Evolutionary conservation across 345 rosid species (phyloP).

Genomic region (Passiflora organensis): DNA sequence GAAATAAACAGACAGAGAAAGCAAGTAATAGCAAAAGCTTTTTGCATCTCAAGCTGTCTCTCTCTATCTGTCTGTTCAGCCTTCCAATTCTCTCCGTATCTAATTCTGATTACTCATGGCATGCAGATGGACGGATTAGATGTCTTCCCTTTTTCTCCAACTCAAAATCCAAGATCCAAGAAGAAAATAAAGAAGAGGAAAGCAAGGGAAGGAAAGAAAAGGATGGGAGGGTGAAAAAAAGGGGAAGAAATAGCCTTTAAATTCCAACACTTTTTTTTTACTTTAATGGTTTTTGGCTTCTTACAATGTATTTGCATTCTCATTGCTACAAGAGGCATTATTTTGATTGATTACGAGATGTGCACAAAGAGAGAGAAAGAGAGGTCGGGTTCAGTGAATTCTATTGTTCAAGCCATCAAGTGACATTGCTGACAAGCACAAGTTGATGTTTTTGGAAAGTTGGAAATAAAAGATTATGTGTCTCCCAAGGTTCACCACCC

Average conservation of each 20-base stretch:
- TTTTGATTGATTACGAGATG: neutral
- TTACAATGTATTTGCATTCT: too few species aligned
- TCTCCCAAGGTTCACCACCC: slow-evolving; percentile 17
- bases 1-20: neutral
- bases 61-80: neutral
- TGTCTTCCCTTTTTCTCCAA: neutral
- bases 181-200: too few species aligned
- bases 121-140: neutral
- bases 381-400: slow-evolving; percentile 14
- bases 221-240: neutral
- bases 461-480: slow-evolving; percentile 1
- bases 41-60: neutral
- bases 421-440: slow-evolving; percentile 14
- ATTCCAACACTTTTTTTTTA: too few species aligned
- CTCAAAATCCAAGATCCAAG: too few species aligned
- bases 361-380: neutral
- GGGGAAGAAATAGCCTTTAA: neutral
- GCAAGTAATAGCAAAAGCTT: neutral
- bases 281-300: too few species aligned
- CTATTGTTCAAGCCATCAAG: neutral
- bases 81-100: neutral
- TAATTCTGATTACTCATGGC: neutral
- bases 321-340: too few species aligned
- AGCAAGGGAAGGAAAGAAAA: neutral
- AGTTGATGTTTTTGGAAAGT: slow-evolving; percentile 14